Evolutionary conservation across 176 grass and related monocot species (phyloP), one percentile per base, ranked within the genome.

Genomic region (Aegilops tauschii): DNA sequence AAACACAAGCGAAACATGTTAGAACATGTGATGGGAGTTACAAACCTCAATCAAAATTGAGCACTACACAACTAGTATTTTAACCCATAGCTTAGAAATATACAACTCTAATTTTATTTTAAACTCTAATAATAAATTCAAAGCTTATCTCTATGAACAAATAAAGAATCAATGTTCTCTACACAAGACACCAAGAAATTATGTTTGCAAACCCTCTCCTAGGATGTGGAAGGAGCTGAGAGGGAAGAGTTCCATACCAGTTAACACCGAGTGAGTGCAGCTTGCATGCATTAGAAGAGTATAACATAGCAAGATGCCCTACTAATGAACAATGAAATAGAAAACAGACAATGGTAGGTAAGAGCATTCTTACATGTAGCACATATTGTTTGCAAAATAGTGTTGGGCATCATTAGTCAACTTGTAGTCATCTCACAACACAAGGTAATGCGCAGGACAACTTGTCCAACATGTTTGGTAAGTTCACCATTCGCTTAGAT

Each of bases 331-430:
- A 6, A 12, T 23, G 27, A 13, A 52, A 47, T 29, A 63, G 31
- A 50, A 35, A 12, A 45, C 11, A 45, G 11, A 12, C 10, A 45
- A 12, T 12, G 11, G 12, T 1, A 12, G 11, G 44, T 45, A 45
- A 45, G 44, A 12, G 44, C 10, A 45, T 45, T 3, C 44, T 45
- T 45, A 45, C 10, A 12, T 45, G 42, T 44, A 3, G 10, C 9
- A 44, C 42, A 44, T 44, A 3, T 40, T 40, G 39, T 45, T 45
- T 45, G 11, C 12, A 45, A 45, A 45, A 61, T 70, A 84, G 35
- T 97, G 93, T 34, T 95, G 59, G 8, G 9, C 35, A 90, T 95
- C 93, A 64, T 87, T 87, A 73, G 66, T 95, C 56, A 97, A 95
- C 17, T 49, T 84, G 25, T 93, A 90, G 45, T 97, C 89, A 80